These are phyloP conservation scores for Trichoderma sp. DNA, from an alignment of 2,329 filamentous ascomycete genomes.

Conservation along the genomic window DNA sequence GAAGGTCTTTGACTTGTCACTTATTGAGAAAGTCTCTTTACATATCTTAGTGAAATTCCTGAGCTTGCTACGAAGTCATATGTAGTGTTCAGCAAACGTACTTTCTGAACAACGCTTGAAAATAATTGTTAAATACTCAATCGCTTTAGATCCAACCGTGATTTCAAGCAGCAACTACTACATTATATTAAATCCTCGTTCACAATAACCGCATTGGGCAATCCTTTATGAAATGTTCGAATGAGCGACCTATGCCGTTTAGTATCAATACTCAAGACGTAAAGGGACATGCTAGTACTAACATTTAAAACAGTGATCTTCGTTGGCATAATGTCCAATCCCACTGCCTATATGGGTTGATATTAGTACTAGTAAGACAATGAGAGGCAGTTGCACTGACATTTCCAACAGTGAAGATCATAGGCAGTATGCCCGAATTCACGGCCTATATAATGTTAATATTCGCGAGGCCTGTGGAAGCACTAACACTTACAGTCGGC, in stretches of 20 bases:
- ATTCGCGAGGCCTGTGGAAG: background rate
- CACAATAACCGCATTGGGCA: background rate
- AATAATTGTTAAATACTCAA: background rate
- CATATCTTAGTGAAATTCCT: background rate
- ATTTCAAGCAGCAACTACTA: background rate
- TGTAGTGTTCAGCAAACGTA: background rate
- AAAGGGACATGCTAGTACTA: background rate
- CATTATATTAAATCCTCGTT: background rate
- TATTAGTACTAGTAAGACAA: background rate
- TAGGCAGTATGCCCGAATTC: background rate
- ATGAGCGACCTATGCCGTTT: background rate
- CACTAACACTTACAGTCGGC: background rate
- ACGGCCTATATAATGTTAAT: background rate
- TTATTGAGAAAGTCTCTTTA: background rate
- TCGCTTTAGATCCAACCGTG: background rate
- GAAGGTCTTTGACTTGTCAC: background rate
- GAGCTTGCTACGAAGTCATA: background rate
- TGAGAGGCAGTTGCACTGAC: background rate
- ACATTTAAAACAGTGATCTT: background rate
- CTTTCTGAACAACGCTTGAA: background rate
- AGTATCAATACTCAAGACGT: background rate
- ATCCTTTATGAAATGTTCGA: background rate
- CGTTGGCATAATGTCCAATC: background rate
- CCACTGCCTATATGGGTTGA: background rate
- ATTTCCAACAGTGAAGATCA: background rate